Percentiles rank a stretch among this genome's conserved stretches.
phyloP scores from a whole-genome alignment of 768 basidiomycete species.

The Lactarius vividus region DNA sequence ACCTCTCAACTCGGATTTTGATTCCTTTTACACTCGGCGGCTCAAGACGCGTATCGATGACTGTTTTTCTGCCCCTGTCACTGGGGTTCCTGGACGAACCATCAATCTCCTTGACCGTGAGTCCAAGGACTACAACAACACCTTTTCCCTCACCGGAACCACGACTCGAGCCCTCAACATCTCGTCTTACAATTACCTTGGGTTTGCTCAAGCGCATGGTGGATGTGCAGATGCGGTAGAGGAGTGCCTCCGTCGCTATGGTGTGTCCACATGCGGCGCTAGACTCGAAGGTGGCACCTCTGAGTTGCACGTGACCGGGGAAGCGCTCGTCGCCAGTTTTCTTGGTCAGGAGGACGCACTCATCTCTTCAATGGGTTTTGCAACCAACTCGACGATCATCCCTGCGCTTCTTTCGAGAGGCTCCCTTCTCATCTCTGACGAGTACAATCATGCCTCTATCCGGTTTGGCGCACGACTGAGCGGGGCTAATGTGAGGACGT shows the following conservation, averaged over 20 bases:
- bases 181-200: slow-evolving; percentile 98
- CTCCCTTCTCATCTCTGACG: slow-evolving; percentile 93
- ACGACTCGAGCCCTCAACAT: slow-evolving; percentile 91
- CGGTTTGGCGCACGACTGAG: slow-evolving; percentile 88
- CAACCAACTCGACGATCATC: slow-evolving; percentile 90
- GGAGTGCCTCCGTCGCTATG: slow-evolving; percentile 76
- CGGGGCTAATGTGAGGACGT: slow-evolving; percentile 86
- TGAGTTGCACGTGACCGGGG: slow-evolving; percentile 77
- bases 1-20: slow-evolving; percentile 95
- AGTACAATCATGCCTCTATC: slow-evolving; percentile 94
- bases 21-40: slow-evolving; percentile 98
- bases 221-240: slow-evolving; percentile 95
- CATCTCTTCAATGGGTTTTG: slow-evolving; percentile 95
- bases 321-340: slow-evolving; percentile 87
- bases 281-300: slow-evolving; percentile 83
- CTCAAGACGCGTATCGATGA: slow-evolving; percentile 94
- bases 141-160: slow-evolving; percentile 72
- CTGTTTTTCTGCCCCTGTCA: slow-evolving; percentile 89
- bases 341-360: slow-evolving; percentile 87
- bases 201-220: slow-evolving; percentile 91
- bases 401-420: slow-evolving; percentile 91
- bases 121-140: slow-evolving; percentile 77
- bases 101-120: slow-evolving; percentile 82
- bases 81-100: slow-evolving; percentile 94
- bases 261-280: slow-evolving; percentile 70